Percentiles rank a stretch among this genome's conserved stretches.
These are phyloP conservation scores for Termitomyces sp. DNA, from an alignment of 1,284 basidiomycete genomes.

Conservation along the genomic window DNA sequence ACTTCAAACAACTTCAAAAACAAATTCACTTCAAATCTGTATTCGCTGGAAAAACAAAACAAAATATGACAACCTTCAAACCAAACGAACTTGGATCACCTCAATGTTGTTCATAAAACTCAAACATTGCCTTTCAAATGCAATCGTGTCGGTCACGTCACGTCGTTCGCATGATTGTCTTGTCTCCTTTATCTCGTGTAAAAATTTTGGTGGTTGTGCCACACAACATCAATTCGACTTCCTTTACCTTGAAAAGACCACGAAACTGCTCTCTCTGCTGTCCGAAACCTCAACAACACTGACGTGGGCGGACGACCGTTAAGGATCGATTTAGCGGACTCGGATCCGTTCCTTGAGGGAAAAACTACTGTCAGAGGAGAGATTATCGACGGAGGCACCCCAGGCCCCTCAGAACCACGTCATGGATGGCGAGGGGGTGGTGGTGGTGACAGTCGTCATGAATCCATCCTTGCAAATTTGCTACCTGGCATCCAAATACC, in stretches of 20 bases:
- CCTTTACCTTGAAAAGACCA: constrained; percentile 57
- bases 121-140: not conserved
- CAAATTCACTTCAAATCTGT: not conserved
- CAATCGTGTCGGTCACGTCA: not conserved
- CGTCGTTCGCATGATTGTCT: not conserved
- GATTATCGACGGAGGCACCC: constrained; percentile 51
- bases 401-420: constrained; percentile 44
- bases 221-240: constrained; percentile 8
- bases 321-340: constrained; percentile 74
- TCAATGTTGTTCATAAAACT: not conserved
- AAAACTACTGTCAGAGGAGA: constrained; percentile 67
- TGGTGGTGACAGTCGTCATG: constrained; percentile 29
- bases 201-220: not conserved
- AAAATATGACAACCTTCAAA: not conserved
- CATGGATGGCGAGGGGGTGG: constrained; percentile 47
- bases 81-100: not conserved
- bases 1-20: constrained; percentile 14
- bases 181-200: not conserved
- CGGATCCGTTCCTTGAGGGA: constrained; percentile 54
- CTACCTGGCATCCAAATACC: constrained; percentile 79
- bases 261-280: constrained; percentile 80
- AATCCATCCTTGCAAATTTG: constrained; percentile 59
- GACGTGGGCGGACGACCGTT: constrained; percentile 81
- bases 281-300: constrained; percentile 81
- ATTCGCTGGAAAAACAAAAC: not conserved